Percentiles rank a stretch among this genome's conserved stretches.
Evolutionary conservation across 345 rosid species (phyloP).

Genomic region (Euclidium syriacum): DNA sequence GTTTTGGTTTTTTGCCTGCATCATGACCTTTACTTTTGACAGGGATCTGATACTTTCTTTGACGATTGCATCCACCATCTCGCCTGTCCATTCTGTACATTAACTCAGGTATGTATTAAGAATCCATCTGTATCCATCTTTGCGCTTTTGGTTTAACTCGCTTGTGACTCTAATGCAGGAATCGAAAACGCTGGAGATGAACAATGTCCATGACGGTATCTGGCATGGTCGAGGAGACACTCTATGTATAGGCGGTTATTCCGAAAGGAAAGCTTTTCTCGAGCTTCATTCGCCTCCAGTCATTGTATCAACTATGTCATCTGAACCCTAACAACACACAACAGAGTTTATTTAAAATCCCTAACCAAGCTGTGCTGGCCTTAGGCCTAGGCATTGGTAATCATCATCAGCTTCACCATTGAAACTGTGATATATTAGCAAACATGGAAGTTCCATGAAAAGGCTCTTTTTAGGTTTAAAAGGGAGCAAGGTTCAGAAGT

Average conservation of each 20-base stretch:
- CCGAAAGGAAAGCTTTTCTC: slow-evolving; percentile 48
- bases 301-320: slow-evolving; percentile 38
- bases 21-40: slow-evolving; percentile 25
- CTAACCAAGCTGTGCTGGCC: background rate
- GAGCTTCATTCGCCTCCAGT: slow-evolving; percentile 48
- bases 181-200: slow-evolving; percentile 89
- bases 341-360: background rate
- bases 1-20: background rate
- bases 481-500: background rate
- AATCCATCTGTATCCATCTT: background rate
- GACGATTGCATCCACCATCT: slow-evolving; percentile 80
- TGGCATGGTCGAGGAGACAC: slow-evolving; percentile 99
- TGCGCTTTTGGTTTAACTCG: slow-evolving; percentile 5
- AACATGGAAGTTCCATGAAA: slow-evolving; percentile 6
- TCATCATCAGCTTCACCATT: background rate
- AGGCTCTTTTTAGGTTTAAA: background rate
- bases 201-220: slow-evolving; percentile 83
- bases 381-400: background rate
- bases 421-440: slow-evolving; percentile 22
- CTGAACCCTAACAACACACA: slow-evolving; percentile 26
- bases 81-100: slow-evolving; percentile 69
- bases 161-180: slow-evolving; percentile 46
- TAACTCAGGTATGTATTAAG: slow-evolving; percentile 56
- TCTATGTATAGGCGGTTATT: slow-evolving; percentile 54
- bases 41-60: slow-evolving; percentile 63